Evolutionary conservation across 2,329 filamentous ascomycete species (phyloP).

Genomic region (Knufia petricola): DNA sequence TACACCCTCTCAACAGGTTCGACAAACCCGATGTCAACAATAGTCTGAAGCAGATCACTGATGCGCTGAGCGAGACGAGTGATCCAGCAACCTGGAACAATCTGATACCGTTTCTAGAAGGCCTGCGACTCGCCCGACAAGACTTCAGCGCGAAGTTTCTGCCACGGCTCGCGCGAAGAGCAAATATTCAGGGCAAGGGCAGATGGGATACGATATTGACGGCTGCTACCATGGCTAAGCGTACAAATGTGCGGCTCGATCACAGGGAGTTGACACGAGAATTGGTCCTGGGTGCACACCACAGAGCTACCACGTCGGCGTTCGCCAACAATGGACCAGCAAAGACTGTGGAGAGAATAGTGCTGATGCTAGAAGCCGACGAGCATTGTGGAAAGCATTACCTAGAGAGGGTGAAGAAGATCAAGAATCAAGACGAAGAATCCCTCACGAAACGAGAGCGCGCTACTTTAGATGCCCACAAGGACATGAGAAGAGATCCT

Average conservation of each 20-base stretch:
- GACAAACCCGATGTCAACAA: slow-evolving; percentile 29
- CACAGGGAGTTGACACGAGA: slow-evolving; percentile 25
- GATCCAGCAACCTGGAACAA: slow-evolving; percentile 30
- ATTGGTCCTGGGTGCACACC: slow-evolving; percentile 32
- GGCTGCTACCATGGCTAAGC: slow-evolving; percentile 21
- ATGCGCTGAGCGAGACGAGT: slow-evolving; percentile 29
- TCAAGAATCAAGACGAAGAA: slow-evolving; percentile 9
- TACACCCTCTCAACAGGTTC: slow-evolving; percentile 28
- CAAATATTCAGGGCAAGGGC: slow-evolving; percentile 27
- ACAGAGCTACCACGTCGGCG: slow-evolving; percentile 26
- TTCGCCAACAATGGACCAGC: slow-evolving; percentile 30
- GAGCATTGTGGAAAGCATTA: slow-evolving; percentile 22
- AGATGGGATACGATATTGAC: slow-evolving; percentile 31
- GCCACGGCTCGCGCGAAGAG: slow-evolving; percentile 32
- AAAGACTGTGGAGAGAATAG: slow-evolving; percentile 28
- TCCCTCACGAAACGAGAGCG: background rate
- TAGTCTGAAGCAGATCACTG: slow-evolving; percentile 24
- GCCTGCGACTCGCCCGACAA: slow-evolving; percentile 26
- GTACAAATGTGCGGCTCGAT: slow-evolving; percentile 30
- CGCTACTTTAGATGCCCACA: background rate
- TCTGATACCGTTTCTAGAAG: slow-evolving; percentile 32
- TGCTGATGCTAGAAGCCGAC: slow-evolving; percentile 29
- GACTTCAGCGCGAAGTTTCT: slow-evolving; percentile 23
- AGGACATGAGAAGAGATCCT: slow-evolving; percentile 26
- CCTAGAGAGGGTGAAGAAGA: slow-evolving; percentile 4